Evolutionary conservation across 2,329 filamentous ascomycete genomes (phyloP), one percentile per base, ranked within the genome.

Genomic region (Macroventuria anomochaeta): DNA sequence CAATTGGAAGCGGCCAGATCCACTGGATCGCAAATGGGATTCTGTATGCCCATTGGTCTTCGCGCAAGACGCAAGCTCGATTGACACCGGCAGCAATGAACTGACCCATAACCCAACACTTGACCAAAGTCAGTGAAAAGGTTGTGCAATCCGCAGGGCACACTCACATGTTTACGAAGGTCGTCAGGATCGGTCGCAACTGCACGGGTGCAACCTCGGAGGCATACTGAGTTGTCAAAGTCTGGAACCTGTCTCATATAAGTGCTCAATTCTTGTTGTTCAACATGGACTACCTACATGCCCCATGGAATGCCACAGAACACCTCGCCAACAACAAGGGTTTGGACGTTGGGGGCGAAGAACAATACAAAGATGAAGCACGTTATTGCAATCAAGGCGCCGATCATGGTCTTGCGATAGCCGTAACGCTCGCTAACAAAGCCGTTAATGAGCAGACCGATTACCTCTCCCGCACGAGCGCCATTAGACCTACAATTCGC

Each of bases 91-190:
- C 86, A 28, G 85, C 87, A 44, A 90, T 86, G 57, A 88, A 80
- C 69, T 90, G 88, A 7, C 88, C 88, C 43, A 90, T 77, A 11
- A 86, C 88, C 87, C 87, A 90, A 77, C 88, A 90, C 63, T 62
- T 68, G 13, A 12, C 11, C 10, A 17, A 2, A 7, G n/a, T 57
- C 25, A 56, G 28, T 18, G 20, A 13, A 3, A 4, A 4, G 3
- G 11, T 25, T 36, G 1, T 12, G 11, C 40, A 7, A 15, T 1
- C 17, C 12, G 5, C 2, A 21, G 12, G 11, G 7, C n/a, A 20
- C 5, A 46, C 65, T 60, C 26, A 68, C 67, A 88, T 85, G 75
- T 89, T 89, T 70, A 89, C 84, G 58, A 89, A 90, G 3, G 87
- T 89, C 1, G 71, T 73, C 12, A 75, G 39, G 8, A 70, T 67